Conservation (phyloP, 805 yeast species). For the Metschnikowia sp. region DNA sequence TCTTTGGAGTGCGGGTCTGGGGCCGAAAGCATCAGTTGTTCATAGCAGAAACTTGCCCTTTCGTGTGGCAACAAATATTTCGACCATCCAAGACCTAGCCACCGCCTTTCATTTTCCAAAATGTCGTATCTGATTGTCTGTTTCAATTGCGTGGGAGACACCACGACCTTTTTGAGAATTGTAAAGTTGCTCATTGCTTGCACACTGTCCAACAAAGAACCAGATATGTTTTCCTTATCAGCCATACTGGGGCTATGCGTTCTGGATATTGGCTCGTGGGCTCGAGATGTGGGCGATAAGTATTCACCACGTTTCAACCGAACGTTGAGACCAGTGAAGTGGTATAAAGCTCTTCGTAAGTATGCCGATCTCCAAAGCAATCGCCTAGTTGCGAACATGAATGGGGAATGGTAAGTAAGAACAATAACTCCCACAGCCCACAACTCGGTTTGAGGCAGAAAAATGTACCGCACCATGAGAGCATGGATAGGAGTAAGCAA, state of each 20-base stretch:
- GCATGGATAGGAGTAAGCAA: conserved; percentile 45
- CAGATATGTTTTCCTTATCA: conserved; percentile 3
- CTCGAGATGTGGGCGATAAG: conserved; percentile 1
- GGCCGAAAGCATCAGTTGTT: conserved; percentile 27
- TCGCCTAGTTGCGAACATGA: conserved; percentile 43
- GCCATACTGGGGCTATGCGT: conserved; percentile 11
- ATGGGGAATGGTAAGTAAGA: conserved; percentile 47
- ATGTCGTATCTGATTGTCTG: conserved; percentile 50
- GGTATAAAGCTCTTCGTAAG: conserved; percentile 34
- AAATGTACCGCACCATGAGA: conserved; percentile 28
- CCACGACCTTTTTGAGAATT: conserved; percentile 34
- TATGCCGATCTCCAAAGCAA: conserved; percentile 50
- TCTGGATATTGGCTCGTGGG: conserved; percentile 15
- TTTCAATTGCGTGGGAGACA: conserved; percentile 41
- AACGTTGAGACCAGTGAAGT: conserved; percentile 41
- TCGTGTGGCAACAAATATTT: conserved; percentile 50
- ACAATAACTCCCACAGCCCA: conserved; percentile 36
- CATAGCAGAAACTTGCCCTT: conserved; percentile 46
- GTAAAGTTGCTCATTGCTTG: conserved; percentile 34
- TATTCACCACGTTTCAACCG: conserved; percentile 12
- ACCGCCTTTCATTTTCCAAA: conserved; percentile 56
- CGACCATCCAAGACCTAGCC: conserved; percentile 63
- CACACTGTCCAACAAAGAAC: conserved; percentile 13
- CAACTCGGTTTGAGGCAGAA: conserved; percentile 31
- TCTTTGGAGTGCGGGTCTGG: conserved; percentile 20